A percentile compares a stretch with the other conserved stretches of the same genome.
phyloP scores from a whole-genome alignment of 2,329 filamentous ascomycete species.

The Colletotrichum noveboracense region DNA sequence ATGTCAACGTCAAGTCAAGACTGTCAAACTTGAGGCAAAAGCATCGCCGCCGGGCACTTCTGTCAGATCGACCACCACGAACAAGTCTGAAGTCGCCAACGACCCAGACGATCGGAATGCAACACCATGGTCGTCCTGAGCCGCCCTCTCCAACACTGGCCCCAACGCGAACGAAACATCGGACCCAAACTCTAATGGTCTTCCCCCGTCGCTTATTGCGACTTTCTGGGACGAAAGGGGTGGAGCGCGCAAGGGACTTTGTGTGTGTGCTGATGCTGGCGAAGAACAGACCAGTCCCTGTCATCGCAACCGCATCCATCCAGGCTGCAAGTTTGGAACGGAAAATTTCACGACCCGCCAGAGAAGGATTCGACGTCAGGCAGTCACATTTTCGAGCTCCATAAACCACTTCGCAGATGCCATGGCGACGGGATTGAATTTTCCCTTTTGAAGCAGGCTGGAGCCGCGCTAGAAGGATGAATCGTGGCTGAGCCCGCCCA shows the following conservation, averaged over 20 bases:
- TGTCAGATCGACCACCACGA: not conserved
- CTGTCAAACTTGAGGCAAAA: not conserved
- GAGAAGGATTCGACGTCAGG: not conserved
- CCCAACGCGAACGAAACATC: constrained; percentile 10
- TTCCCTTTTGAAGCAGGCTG: not conserved
- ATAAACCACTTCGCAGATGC: not conserved
- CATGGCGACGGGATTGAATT: not conserved
- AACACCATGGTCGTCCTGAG: not conserved
- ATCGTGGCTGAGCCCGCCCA: constrained; percentile 12
- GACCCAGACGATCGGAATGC: not conserved
- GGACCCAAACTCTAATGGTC: not conserved
- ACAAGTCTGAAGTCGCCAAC: not conserved
- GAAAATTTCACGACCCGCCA: not conserved
- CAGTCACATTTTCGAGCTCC: not conserved
- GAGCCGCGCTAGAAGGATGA: not conserved
- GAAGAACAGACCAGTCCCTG: not conserved
- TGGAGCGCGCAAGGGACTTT: not conserved
- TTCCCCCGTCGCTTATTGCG: not conserved
- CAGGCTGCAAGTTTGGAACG: not conserved
- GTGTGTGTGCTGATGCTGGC: not conserved
- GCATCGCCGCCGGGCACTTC: not conserved
- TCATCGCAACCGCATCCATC: not conserved
- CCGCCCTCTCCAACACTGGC: not conserved
- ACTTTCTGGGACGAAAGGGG: not conserved
- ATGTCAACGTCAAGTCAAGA: not conserved